These are phyloP conservation scores for Clausena lansium DNA, from an alignment of 345 rosid genomes.

Conservation along the genomic window DNA sequence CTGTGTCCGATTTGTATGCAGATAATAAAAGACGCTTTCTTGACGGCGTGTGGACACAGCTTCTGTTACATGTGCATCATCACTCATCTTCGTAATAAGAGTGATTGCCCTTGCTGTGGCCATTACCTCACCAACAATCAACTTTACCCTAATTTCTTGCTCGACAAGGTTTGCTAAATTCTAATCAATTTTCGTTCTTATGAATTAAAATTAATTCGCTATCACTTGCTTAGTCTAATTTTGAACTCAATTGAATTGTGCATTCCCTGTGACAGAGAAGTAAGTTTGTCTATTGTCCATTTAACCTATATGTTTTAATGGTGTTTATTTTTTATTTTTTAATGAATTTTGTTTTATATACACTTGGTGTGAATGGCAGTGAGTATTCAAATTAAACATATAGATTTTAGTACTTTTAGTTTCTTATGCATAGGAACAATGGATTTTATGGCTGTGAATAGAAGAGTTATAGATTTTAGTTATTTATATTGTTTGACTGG, in stretches of 20 bases:
- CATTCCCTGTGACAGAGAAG: neutral
- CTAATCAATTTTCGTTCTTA: neutral
- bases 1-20: slow-evolving; percentile 98
- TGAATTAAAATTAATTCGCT: neutral
- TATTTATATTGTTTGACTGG: neutral
- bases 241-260: neutral
- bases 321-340: too few relatives aligned
- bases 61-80: slow-evolving; percentile 96
- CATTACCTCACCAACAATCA: slow-evolving; percentile 74
- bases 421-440: neutral
- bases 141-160: slow-evolving; percentile 84
- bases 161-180: slow-evolving; percentile 64
- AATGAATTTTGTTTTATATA: too few relatives aligned
- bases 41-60: slow-evolving; percentile 96
- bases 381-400: neutral
- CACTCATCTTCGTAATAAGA: slow-evolving; percentile 91
- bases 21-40: slow-evolving; percentile 88
- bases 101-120: slow-evolving; percentile 91
- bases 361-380: neutral
- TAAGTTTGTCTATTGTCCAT: neutral
- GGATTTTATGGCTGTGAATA: neutral
- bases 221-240: neutral
- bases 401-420: too few relatives aligned
- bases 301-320: neutral
- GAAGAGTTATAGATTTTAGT: neutral